phyloP scores from a whole-genome alignment of 352 stramenopile genomes.

The Phytopythium boreale region DNA sequence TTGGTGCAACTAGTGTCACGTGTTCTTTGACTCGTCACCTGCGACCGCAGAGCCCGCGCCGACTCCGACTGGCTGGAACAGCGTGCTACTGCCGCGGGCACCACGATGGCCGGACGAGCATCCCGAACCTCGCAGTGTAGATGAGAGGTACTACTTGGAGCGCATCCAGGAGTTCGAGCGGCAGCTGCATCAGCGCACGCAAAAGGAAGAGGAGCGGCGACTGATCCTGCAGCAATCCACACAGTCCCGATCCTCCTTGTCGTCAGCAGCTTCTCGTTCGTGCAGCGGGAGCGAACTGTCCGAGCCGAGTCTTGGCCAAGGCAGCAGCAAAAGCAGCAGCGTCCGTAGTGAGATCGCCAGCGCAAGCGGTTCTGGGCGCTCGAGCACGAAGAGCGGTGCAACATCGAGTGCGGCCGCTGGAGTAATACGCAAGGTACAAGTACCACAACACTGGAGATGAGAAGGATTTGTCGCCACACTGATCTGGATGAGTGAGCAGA shows the following conservation, averaged over 20 bases:
- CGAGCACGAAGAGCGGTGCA: background rate
- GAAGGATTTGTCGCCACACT: background rate
- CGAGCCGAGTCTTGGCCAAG: background rate
- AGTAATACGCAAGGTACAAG: background rate
- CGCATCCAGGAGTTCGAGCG: slow-evolving; percentile 29
- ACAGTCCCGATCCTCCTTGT: background rate
- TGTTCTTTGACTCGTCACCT: background rate
- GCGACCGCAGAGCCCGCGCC: background rate
- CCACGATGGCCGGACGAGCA: background rate
- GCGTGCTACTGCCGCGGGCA: background rate
- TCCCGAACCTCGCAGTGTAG: slow-evolving; percentile 9
- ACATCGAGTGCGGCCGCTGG: background rate
- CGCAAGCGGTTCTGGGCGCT: background rate
- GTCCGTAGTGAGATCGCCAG: background rate
- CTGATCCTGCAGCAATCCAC: slow-evolving; percentile 5
- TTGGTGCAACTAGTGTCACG: no score
- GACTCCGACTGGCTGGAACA: background rate
- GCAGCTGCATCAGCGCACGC: slow-evolving; percentile 18
- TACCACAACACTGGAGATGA: background rate
- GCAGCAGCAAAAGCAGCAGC: background rate
- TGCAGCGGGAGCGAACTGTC: background rate
- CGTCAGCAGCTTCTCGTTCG: background rate
- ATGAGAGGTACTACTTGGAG: slow-evolving; percentile 20
- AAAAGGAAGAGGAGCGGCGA: slow-evolving; percentile 28
- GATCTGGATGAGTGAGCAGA: background rate